Conservation (phyloP, 768 basidiomycete genomes). For the Mycena filopes region DNA sequence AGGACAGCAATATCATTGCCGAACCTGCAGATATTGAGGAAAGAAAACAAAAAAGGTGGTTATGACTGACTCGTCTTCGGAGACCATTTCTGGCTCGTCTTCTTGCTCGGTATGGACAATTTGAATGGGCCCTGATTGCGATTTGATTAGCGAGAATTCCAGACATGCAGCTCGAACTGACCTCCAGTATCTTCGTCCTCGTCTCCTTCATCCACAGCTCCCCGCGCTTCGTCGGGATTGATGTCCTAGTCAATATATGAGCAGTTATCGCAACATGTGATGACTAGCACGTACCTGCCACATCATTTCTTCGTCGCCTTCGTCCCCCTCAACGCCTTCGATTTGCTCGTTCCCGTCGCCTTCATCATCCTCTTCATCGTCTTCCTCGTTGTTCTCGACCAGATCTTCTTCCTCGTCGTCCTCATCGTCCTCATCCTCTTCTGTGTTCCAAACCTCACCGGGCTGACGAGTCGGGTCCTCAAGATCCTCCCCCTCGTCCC, state of each 20-base stretch:
- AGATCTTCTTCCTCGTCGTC: slow-evolving; percentile 61
- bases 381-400: slow-evolving; percentile 59
- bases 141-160: slow-evolving; percentile 36
- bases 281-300: slow-evolving; percentile 59
- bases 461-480: slow-evolving; percentile 68
- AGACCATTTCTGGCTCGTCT: slow-evolving; percentile 68
- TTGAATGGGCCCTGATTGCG: slow-evolving; percentile 57
- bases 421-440: slow-evolving; percentile 77
- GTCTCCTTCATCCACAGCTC: slow-evolving; percentile 63
- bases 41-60: background rate
- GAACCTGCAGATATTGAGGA: slow-evolving; percentile 42
- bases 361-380: slow-evolving; percentile 54
- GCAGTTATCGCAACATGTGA: background rate
- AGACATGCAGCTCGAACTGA: slow-evolving; percentile 38
- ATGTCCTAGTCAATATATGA: slow-evolving; percentile 56
- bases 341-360: slow-evolving; percentile 57
- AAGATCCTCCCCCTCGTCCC: slow-evolving; percentile 72
- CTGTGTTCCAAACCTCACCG: slow-evolving; percentile 73
- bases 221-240: slow-evolving; percentile 56
- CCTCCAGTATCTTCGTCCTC: slow-evolving; percentile 74
- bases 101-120: slow-evolving; percentile 72
- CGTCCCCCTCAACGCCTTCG: slow-evolving; percentile 49
- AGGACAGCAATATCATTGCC: slow-evolving; percentile 52
- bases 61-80: slow-evolving; percentile 69
- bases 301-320: slow-evolving; percentile 62